Base-by-base conservation (phyloP, 2,329 filamentous ascomycete genomes). In the Xylaria sp. region DNA sequence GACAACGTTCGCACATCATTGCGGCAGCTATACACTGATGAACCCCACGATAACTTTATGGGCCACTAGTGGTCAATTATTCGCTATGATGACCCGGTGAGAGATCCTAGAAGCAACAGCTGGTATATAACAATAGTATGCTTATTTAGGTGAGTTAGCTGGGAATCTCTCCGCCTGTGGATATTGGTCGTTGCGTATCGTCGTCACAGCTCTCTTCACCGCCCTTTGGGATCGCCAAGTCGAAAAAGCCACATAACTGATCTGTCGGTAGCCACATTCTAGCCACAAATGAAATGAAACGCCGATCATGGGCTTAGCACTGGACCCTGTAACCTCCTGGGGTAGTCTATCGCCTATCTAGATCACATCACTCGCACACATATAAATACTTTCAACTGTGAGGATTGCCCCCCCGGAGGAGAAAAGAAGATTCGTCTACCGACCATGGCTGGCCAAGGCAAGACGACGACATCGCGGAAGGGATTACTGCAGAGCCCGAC, bases 221-320 rank as follows among this genome's bases (percentile, higher is more conserved):
- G 66, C 66, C 33, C 55, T 55, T 68, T 56, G 13, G n/a, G 23
- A 25, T 33, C 20, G 62, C 66, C 62, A 62, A 66, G 63, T 31
- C 18, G 23, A 62, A 49, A 69, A 49, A 69, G 64, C 63, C 67
- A 69, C 67, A 59, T n/a, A 15, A 54, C 25, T 28, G 8, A 43
- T 48, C 54, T 64, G 59, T 36, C 31, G 43, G 23, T 33, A 59
- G 58, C 67, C 67, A 69, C 67, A 69, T 55, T 58, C 66, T 46
- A 68, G 67, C 67, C 63, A 67, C 67, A 59, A 43, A 61, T 46
- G 60, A 67, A 67, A 67, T 64, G 60, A 69, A 64, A 67, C 64
- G 54, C 59, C 59, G 67, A 63, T 55, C 49, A 46, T 59, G 48
- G 58, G 41, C 41, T 46, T 15, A n/a, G 20, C 55, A 49, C 46